Percentiles rank a stretch among this genome's conserved stretches.
phyloP scores from a whole-genome alignment of 345 rosid species.

The Acer saccharum region DNA sequence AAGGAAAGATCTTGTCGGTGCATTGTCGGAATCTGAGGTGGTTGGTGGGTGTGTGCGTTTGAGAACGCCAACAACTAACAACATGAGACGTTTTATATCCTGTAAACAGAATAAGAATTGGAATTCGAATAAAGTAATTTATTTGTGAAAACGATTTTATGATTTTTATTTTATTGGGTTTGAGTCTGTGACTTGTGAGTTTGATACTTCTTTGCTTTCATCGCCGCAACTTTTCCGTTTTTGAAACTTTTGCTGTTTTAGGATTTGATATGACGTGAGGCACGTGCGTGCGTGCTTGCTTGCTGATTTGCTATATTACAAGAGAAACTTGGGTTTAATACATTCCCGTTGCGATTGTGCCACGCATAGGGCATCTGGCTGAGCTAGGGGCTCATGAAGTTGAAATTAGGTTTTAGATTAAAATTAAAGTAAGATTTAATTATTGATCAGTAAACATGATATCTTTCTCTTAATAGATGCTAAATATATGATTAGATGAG shows the following conservation, averaged over 20 bases:
- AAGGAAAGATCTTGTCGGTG: conserved; percentile 48
- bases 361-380: too few relatives aligned
- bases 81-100: background rate
- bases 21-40: conserved; percentile 35
- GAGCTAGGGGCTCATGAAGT: too few relatives aligned
- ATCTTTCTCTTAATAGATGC: too few relatives aligned
- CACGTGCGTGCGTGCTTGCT: too few relatives aligned
- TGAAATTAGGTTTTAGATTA: too few relatives aligned
- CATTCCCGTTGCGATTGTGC: too few relatives aligned
- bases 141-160: background rate
- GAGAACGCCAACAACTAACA: background rate
- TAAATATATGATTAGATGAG: too few relatives aligned
- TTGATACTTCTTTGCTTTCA: background rate
- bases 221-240: background rate
- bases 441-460: too few relatives aligned
- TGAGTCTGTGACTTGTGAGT: background rate
- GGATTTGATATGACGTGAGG: background rate
- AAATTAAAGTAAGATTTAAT: too few relatives aligned
- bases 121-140: background rate
- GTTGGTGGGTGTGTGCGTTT: background rate
- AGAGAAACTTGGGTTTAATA: too few relatives aligned
- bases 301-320: too few relatives aligned
- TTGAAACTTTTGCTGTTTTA: background rate
- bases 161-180: background rate
- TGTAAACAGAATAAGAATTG: background rate